Conservation (phyloP, 2,329 filamentous ascomycete genomes). For the Dothistroma pini region DNA sequence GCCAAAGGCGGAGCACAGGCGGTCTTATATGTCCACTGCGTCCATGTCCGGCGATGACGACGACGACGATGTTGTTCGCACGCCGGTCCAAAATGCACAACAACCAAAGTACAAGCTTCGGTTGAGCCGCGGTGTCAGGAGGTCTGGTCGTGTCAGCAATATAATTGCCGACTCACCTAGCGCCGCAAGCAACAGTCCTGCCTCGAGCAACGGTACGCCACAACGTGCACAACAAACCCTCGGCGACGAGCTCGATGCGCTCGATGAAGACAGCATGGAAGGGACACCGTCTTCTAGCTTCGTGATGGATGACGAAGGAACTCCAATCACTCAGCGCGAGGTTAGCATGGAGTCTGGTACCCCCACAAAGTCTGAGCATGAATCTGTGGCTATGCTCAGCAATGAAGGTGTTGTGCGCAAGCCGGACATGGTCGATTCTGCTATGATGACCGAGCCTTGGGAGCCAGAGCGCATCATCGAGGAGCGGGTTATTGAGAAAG, state of each 20-base stretch:
- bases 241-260: slow-evolving; percentile 82
- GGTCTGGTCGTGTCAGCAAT: slow-evolving; percentile 51
- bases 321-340: slow-evolving; percentile 24
- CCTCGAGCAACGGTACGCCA: slow-evolving; percentile 38
- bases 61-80: slow-evolving; percentile 54
- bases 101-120: slow-evolving; percentile 69
- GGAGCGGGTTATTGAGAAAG: slow-evolving; percentile 6
- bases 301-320: slow-evolving; percentile 15
- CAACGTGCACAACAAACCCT: slow-evolving; percentile 66
- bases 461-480: slow-evolving; percentile 34
- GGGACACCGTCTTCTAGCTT: slow-evolving; percentile 32
- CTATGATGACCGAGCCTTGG: slow-evolving; percentile 61
- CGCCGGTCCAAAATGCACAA: slow-evolving; percentile 60
- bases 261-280: slow-evolving; percentile 62
- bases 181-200: slow-evolving; percentile 24
- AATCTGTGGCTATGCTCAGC: slow-evolving; percentile 10
- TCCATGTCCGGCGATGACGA: slow-evolving; percentile 79
- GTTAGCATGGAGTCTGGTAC: slow-evolving; percentile 40
- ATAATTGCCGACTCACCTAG: slow-evolving; percentile 23
- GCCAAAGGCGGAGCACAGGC: slow-evolving; percentile 53
- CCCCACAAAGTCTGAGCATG: slow-evolving; percentile 12
- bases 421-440: slow-evolving; percentile 55
- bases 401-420: slow-evolving; percentile 12
- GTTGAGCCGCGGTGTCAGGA: slow-evolving; percentile 55
- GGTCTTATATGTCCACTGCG: slow-evolving; percentile 80